These are phyloP conservation scores for Musa schizocarpa DNA, from an alignment of 176 grass and related monocot genomes.

Conservation along the genomic window DNA sequence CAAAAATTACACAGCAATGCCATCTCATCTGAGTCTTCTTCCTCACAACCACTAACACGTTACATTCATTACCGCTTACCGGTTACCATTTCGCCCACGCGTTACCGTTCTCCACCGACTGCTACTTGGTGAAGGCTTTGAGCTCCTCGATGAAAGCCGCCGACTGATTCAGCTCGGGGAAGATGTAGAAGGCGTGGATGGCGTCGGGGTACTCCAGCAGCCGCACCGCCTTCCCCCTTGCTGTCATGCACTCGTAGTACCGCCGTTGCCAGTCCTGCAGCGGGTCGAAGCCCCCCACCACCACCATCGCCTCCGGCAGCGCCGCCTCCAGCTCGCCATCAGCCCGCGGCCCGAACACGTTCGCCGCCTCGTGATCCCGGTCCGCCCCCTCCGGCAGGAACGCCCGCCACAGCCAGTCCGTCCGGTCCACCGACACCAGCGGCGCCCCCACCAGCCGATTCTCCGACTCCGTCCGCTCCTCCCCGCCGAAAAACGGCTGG, in stretches of 20 bases:
- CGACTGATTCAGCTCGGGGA: slow-evolving; percentile 20
- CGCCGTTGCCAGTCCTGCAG: slow-evolving; percentile 36
- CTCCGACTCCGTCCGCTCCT: slow-evolving; percentile 30
- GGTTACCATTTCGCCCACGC: no score
- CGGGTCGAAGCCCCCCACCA: slow-evolving; percentile 35
- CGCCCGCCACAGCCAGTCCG: slow-evolving; percentile 26
- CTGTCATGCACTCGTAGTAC: slow-evolving; percentile 30
- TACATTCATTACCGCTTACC: no score
- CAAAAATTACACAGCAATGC: no score
- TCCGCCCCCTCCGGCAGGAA: slow-evolving; percentile 28
- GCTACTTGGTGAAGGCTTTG: slow-evolving; percentile 33
- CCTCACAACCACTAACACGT: no score
- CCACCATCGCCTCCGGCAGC: slow-evolving; percentile 41
- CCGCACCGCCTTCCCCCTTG: slow-evolving; percentile 12
- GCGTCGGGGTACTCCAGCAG: slow-evolving; percentile 27
- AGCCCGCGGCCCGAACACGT: slow-evolving; percentile 20
- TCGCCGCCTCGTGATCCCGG: slow-evolving; percentile 40
- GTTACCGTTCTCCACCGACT: not conserved
- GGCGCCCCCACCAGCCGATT: slow-evolving; percentile 4
- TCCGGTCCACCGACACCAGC: slow-evolving; percentile 7
- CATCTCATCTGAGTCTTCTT: no score
- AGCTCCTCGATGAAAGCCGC: slow-evolving; percentile 23
- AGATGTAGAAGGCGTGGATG: slow-evolving; percentile 43
- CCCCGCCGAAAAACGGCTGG: slow-evolving; percentile 44
- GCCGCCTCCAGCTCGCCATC: slow-evolving; percentile 15